Conservation (phyloP, 1,284 basidiomycete species). For the Sutorius eximius region DNA sequence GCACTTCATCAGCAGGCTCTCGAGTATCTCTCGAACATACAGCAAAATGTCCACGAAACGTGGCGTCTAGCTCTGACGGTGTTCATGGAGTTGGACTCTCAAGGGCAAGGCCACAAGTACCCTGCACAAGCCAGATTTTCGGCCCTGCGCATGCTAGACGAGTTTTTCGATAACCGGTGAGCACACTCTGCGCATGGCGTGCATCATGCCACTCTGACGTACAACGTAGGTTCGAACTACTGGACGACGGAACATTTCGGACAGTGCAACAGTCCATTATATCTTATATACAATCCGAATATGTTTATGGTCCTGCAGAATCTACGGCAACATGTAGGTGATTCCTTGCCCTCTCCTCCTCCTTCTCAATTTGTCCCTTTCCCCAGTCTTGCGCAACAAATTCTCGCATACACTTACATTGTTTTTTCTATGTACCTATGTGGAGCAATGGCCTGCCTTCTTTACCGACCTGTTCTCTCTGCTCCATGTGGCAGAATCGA, state of each 20-base stretch:
- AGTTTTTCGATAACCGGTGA: slow-evolving; percentile 83
- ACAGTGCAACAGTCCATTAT: slow-evolving; percentile 69
- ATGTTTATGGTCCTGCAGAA: slow-evolving; percentile 75
- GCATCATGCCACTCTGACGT: slow-evolving; percentile 6
- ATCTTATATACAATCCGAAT: slow-evolving; percentile 78
- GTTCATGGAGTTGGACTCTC: slow-evolving; percentile 62
- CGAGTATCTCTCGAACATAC: slow-evolving; percentile 74
- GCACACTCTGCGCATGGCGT: slow-evolving; percentile 32
- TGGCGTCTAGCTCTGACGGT: slow-evolving; percentile 79
- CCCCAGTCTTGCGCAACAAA: slow-evolving; percentile 88
- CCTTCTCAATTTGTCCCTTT: slow-evolving; percentile 9
- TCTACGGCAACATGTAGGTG: slow-evolving; percentile 69
- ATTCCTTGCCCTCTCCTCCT: neutral
- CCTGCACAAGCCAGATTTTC: slow-evolving; percentile 80
- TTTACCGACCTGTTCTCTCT: slow-evolving; percentile 78
- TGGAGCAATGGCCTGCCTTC: slow-evolving; percentile 80
- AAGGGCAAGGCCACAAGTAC: slow-evolving; percentile 59
- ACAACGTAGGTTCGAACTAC: slow-evolving; percentile 58
- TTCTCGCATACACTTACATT: slow-evolving; percentile 96
- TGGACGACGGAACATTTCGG: slow-evolving; percentile 69
- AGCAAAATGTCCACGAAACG: slow-evolving; percentile 71
- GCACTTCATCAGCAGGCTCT: slow-evolving; percentile 77
- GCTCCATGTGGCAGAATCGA: slow-evolving; percentile 60
- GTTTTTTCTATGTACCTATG: slow-evolving; percentile 90
- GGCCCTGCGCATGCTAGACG: slow-evolving; percentile 81